These are phyloP conservation scores for Solanum etuberosum DNA, from an alignment of 257 asterid species.

Conservation along the genomic window DNA sequence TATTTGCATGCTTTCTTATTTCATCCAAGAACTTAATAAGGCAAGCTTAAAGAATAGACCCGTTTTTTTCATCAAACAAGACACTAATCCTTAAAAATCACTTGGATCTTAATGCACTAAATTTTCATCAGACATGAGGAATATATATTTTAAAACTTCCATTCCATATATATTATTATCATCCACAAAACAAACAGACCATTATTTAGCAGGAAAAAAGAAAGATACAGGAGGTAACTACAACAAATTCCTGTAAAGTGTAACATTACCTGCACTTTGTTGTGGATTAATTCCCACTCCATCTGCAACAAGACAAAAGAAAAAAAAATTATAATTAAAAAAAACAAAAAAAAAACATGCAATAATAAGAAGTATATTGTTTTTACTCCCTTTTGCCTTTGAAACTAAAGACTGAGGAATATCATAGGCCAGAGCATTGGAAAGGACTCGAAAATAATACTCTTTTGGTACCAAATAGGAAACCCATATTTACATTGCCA, in stretches of 20 bases:
- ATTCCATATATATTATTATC: not conserved
- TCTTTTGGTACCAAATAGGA: not conserved
- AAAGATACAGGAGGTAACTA: not conserved
- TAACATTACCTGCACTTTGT: slow-evolving; percentile 80
- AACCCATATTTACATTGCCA: not conserved
- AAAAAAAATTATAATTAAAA: not conserved
- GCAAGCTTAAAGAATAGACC: not conserved
- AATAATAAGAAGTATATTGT: not conserved
- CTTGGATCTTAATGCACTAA: not conserved
- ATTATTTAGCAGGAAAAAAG: not conserved
- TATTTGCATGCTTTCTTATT: not conserved
- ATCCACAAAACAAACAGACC: not conserved
- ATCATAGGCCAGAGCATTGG: not conserved
- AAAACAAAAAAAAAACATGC: not conserved
- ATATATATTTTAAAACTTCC: not conserved
- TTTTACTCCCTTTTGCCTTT: not conserved
- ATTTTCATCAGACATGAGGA: not conserved
- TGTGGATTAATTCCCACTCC: slow-evolving; percentile 98
- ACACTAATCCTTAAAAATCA: not conserved
- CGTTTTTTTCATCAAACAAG: not conserved
- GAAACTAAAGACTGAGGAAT: not conserved
- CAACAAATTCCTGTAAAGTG: not conserved
- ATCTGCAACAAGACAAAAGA: slow-evolving; percentile 29
- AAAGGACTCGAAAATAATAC: no score
- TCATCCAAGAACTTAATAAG: not conserved